Evolutionary conservation across 805 yeast genomes (phyloP), one percentile per base, ranked within the genome.

Genomic region (Lachancea sp.): DNA sequence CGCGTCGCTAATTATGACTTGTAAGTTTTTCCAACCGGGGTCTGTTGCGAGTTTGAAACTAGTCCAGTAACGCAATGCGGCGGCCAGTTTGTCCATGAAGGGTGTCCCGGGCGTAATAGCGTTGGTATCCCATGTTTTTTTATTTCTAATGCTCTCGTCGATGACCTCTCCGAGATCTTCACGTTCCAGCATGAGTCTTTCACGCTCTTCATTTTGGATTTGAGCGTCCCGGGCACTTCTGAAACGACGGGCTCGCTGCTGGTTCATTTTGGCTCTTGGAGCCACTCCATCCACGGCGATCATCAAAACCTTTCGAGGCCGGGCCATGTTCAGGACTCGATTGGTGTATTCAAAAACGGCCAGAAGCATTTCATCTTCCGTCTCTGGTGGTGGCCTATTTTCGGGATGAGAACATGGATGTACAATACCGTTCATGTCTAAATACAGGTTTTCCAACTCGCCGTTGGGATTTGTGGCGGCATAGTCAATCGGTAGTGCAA

Each of bases 341-440:
- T 93, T 95, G 0, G 99, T 93, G 62, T 93, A 93, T 55, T 80
- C 81, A 68, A 93, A 93, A 22, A 93, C 83, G 38, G 91, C 98
- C 47, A 90, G 66, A 71, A 93, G 81, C 99, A 93, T 93, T 59
- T 93, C 97, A 49, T 89, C 96, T 59, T 93, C 99, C 0, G 91
- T 89, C 55, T 82, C 95, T 11, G 99, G 99, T 0, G 99, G 83
- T 0, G 96, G 96, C 54, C 83, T 83, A 54, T 91, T 85, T 59
- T 91, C 99, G 0, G 99, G 99, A 65, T 93, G 99, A 2, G 97
- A 84, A 72, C 98, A 93, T 1, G 99, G 99, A 70, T 93, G 99
- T 3, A 93, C 99, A 59, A 93, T 93, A 71, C 98, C 99, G 62
- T 93, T 93, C 99, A 93, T 93, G 68, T 93, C 99, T 51, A 93